Conservation (phyloP, 192 early-diverging fungal species). For the Backusella australiensis region DNA sequence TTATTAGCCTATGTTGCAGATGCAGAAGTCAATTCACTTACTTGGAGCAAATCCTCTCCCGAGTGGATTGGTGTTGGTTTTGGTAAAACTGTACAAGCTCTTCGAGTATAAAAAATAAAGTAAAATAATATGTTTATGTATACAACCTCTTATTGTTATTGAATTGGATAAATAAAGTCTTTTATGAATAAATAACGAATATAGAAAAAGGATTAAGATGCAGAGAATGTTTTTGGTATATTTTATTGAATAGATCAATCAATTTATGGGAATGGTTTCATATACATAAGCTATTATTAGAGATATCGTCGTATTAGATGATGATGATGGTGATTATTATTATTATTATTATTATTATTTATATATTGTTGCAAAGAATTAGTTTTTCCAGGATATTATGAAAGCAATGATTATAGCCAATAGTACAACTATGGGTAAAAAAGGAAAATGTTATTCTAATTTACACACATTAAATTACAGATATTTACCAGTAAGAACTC, state of each 20-base stretch:
- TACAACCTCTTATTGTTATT: background rate
- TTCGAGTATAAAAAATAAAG: slow-evolving; percentile 58
- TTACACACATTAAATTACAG: background rate
- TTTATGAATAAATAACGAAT: background rate
- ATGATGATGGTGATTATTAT: background rate
- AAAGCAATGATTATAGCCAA: background rate
- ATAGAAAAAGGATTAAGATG: no score
- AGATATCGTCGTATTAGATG: background rate
- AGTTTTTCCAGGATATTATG: background rate
- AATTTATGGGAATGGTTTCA: background rate
- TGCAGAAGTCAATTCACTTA: slow-evolving; percentile 75
- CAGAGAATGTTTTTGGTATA: no score
- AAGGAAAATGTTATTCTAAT: background rate
- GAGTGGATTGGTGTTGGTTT: slow-evolving; percentile 91
- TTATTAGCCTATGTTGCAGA: slow-evolving; percentile 74
- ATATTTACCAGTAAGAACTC: background rate
- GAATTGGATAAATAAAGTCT: background rate
- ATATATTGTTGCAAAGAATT: background rate
- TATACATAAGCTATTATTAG: background rate
- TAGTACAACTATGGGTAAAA: background rate
- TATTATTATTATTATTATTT: no score
- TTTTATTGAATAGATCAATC: background rate
- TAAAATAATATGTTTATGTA: background rate
- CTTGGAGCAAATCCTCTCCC: slow-evolving; percentile 74
- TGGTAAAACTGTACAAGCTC: slow-evolving; percentile 81